phyloP scores from a whole-genome alignment of 176 grass and related monocot genomes.

The Aegilops umbellulata region DNA sequence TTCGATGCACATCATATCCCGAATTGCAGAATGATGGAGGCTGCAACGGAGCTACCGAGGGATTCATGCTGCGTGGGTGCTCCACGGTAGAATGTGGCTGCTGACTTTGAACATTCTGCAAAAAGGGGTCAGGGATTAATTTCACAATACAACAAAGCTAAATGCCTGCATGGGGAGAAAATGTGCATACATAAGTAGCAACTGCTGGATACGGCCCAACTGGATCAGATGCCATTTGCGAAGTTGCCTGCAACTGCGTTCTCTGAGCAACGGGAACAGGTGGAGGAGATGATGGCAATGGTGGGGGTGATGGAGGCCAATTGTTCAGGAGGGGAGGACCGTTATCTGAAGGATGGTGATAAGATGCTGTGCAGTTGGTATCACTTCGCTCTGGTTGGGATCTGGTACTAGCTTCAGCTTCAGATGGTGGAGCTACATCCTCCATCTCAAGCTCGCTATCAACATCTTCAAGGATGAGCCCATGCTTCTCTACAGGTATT shows the following conservation, averaged over 20 bases:
- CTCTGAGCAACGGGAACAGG: slow-evolving; percentile 37
- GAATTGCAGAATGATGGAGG: slow-evolving; percentile 59
- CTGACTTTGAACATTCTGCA: slow-evolving; percentile 74
- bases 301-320: slow-evolving; percentile 70
- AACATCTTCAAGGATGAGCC: slow-evolving; percentile 79
- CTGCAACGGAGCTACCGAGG: slow-evolving; percentile 31
- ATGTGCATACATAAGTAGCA: slow-evolving; percentile 41
- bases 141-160: slow-evolving; percentile 23
- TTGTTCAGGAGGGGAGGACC: slow-evolving; percentile 77
- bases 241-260: slow-evolving; percentile 30
- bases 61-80: slow-evolving; percentile 42
- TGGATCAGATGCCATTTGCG: slow-evolving; percentile 38
- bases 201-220: slow-evolving; percentile 24
- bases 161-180: slow-evolving; percentile 17
- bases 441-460: slow-evolving; percentile 99
- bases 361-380: slow-evolving; percentile 34
- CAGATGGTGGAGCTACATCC: slow-evolving; percentile 77
- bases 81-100: slow-evolving; percentile 41
- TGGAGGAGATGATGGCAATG: slow-evolving; percentile 89
- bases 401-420: slow-evolving; percentile 30
- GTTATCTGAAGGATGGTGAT: slow-evolving; percentile 17
- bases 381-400: slow-evolving; percentile 29
- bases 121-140: slow-evolving; percentile 23
- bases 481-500: slow-evolving; percentile 58
- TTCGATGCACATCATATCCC: slow-evolving; percentile 47